Evolutionary conservation across 805 yeast species (phyloP), one percentile per base, ranked within the genome.

Genomic region (Ogataea methanolica): DNA sequence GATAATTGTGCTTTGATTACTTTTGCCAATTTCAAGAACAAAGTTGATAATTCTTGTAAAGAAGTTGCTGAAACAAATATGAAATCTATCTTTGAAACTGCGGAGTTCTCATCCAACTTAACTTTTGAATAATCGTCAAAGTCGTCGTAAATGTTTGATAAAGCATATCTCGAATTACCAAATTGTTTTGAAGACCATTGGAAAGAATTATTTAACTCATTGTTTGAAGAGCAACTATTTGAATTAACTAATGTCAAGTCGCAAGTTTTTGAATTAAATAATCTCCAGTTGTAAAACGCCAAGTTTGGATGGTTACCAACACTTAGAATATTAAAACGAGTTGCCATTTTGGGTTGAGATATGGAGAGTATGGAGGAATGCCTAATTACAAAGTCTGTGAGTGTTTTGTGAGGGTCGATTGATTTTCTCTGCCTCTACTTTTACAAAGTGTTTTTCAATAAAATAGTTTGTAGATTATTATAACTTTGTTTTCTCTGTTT

Each of bases 221-320:
- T 26, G 7, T 44, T 41, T 33, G 44, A 47, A 14, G 49, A 45
- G 15, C 42, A 11, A 0, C 41, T 14, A 31, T 57, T 57, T 5
- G 69, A 59, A 51, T 69, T 68, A 33, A 80, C 72, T 17, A 74
- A 52, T 14, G 81, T 59, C n/a, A 72, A 46, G 39, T 68, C 65
- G 44, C 73, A 71, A 34, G 59, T 59, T 55, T 67, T 67, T 1
- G 84, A 73, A 43, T 70, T 68, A 43, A 71, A 75, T 35, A 81
- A 59, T 44, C 82, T 69, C 83, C 83, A 80, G 16, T 76, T 74
- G 61, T 82, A 82, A 62, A 78, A 81, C 33, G 78, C 71, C 43
- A 81, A 60, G 60, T 80, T 78, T 33, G 87, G 82, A 61, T 76
- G 79, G 9, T 71, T 61, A 31, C 88, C 88, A 52, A 78, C 76